These are phyloP conservation scores for Penicillium aurantiogriseum DNA, from an alignment of 2,329 filamentous ascomycete genomes.

Conservation along the genomic window DNA sequence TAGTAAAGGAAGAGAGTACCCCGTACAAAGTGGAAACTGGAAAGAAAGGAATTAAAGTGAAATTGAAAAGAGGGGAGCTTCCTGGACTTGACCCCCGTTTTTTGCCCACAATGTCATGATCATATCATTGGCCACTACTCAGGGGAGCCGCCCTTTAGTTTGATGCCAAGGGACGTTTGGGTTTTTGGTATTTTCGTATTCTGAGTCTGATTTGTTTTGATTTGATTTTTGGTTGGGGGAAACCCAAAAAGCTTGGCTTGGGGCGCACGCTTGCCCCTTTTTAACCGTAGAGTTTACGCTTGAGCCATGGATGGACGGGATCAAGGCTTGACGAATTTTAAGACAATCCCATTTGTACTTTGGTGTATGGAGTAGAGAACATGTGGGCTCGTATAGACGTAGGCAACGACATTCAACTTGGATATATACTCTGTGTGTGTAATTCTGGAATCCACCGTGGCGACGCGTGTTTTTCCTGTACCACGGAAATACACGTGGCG, in stretches of 20 bases:
- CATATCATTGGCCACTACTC: conserved; percentile 10
- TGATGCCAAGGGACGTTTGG: background rate
- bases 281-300: background rate
- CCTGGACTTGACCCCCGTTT: background rate
- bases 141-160: conserved; percentile 2
- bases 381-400: too few relatives aligned
- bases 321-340: background rate
- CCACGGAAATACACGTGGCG: background rate
- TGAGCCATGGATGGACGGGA: background rate
- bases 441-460: too few relatives aligned
- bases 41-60: background rate
- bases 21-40: background rate
- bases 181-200: background rate
- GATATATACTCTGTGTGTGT: too few relatives aligned
- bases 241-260: conserved; percentile 6
- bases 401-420: too few relatives aligned
- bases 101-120: background rate
- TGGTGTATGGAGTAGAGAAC: too few relatives aligned
- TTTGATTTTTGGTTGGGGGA: background rate
- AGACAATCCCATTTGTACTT: background rate
- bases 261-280: background rate
- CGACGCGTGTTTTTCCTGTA: background rate
- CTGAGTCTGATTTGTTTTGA: background rate
- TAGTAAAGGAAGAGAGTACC: background rate
- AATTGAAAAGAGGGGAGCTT: background rate